phyloP scores from a whole-genome alignment of 2,329 filamentous ascomycete genomes.

The Fusarium illudens region DNA sequence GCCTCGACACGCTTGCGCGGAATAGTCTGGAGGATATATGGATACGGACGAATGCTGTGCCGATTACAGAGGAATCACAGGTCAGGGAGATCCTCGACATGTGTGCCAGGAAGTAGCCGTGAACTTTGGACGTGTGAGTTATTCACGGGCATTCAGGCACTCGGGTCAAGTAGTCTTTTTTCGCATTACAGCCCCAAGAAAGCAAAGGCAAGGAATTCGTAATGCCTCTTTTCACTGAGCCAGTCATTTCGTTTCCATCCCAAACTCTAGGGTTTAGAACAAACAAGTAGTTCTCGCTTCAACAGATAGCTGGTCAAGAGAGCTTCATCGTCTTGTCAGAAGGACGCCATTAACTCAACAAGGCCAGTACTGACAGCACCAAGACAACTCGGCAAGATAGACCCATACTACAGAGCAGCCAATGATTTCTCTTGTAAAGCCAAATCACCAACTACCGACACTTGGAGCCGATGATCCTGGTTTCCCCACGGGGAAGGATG shows the following conservation, averaged over 20 bases:
- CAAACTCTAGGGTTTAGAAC: neutral
- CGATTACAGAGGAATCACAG: conserved; percentile 55
- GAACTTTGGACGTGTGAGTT: neutral
- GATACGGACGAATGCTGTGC: conserved; percentile 60
- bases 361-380: neutral
- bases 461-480: neutral
- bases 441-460: neutral
- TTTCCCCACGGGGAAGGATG: neutral
- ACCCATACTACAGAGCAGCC: neutral
- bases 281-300: neutral
- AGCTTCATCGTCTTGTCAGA: neutral
- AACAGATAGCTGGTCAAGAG: neutral
- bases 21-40: conserved; percentile 60
- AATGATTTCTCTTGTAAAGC: neutral
- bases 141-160: neutral
- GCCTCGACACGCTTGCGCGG: conserved; percentile 56
- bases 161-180: neutral
- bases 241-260: neutral
- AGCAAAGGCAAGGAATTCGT: neutral
- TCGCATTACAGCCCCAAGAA: neutral
- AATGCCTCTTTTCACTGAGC: neutral
- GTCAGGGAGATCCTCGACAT: conserved; percentile 61
- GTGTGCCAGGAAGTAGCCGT: conserved; percentile 17
- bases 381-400: too few relatives aligned
- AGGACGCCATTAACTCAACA: neutral